Evolutionary conservation across 2,329 filamentous ascomycete species (phyloP).

Genomic region (Neocatenulostroma microsporum): DNA sequence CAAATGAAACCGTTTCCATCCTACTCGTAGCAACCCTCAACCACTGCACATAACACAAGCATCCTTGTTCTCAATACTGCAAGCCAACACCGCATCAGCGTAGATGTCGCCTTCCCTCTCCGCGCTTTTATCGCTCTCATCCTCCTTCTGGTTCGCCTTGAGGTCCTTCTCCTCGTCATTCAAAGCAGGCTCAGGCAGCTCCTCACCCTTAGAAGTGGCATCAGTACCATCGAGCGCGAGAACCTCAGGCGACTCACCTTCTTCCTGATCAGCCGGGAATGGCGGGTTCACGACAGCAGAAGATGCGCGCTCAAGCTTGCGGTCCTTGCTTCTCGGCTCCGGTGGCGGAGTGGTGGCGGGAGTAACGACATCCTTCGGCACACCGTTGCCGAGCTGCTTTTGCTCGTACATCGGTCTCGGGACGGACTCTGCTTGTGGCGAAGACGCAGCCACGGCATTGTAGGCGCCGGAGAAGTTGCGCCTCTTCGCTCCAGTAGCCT

Average conservation of each 20-base stretch:
- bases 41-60: conserved; percentile 96
- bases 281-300: conserved; percentile 53
- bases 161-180: conserved; percentile 31
- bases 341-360: conserved; percentile 60
- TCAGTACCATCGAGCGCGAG: conserved; percentile 61
- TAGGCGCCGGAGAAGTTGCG: conserved; percentile 46
- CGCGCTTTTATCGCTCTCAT: conserved; percentile 61
- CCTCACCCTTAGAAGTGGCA: conserved; percentile 51
- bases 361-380: conserved; percentile 58
- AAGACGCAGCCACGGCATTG: conserved; percentile 34
- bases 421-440: conserved; percentile 52
- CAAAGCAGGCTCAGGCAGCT: conserved; percentile 52
- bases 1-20: too few relatives aligned
- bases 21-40: too few relatives aligned
- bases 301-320: conserved; percentile 24
- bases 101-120: conserved; percentile 88
- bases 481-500: conserved; percentile 59
- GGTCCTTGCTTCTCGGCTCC: conserved; percentile 36
- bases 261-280: conserved; percentile 69
- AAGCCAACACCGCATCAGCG: conserved; percentile 81
- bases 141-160: conserved; percentile 60
- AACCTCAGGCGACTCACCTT: conserved; percentile 71
- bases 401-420: conserved; percentile 60
- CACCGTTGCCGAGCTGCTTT: conserved; percentile 40
- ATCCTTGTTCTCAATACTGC: conserved; percentile 97